A percentile compares a stretch with the other conserved stretches of the same genome.
Conservation (phyloP, 2,329 filamentous ascomycete species). For the Bisporella sp. region DNA sequence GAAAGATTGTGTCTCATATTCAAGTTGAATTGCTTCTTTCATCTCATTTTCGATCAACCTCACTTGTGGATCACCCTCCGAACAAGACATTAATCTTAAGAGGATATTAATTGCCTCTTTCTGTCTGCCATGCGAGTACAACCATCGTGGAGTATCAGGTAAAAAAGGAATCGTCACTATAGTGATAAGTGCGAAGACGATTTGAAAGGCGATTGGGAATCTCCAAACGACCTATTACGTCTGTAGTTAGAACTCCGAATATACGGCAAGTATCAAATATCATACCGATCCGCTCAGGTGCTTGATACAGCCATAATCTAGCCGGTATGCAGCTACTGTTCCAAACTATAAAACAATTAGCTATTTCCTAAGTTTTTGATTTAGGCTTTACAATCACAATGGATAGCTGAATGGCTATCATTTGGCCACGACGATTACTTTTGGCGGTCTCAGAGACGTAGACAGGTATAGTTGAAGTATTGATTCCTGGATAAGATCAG, state of each 20-base stretch:
- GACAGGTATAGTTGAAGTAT: neutral
- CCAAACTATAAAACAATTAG: neutral
- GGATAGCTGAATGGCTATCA: neutral
- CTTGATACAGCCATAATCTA: neutral
- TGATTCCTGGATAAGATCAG: no score
- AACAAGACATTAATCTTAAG: neutral
- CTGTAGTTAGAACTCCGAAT: no score
- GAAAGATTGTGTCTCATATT: constrained; percentile 1
- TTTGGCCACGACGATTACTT: neutral
- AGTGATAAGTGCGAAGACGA: neutral
- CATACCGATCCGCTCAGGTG: neutral
- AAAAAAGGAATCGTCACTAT: neutral
- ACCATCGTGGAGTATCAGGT: neutral
- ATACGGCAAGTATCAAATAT: no score
- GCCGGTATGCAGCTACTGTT: neutral
- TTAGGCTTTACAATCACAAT: neutral
- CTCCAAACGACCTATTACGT: neutral
- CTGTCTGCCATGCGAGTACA: neutral
- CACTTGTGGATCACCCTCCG: neutral
- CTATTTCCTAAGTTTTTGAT: no score
- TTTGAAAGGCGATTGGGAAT: neutral
- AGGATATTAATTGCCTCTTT: constrained; percentile 1
- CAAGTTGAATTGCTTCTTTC: constrained; percentile 1
- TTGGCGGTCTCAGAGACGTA: neutral
- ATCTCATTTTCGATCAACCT: neutral